phyloP scores from a whole-genome alignment of 768 basidiomycete genomes.

The Dentipellis sp. region DNA sequence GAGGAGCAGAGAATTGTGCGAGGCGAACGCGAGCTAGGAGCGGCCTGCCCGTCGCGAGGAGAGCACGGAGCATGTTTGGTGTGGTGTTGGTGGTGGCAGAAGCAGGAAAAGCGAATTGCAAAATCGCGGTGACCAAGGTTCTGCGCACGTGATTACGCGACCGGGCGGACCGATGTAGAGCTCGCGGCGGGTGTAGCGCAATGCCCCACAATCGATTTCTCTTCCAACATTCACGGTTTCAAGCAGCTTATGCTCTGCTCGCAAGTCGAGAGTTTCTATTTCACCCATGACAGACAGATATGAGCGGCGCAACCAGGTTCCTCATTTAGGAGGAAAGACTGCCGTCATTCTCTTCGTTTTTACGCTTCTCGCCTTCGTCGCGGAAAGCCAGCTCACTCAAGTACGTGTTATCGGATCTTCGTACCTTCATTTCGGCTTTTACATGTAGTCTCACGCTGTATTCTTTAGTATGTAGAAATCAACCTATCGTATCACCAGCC shows the following conservation, averaged over 20 bases:
- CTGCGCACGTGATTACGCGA: no score
- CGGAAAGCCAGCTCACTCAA: conserved; percentile 70
- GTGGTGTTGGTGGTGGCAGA: conserved; percentile 5
- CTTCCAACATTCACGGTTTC: no score
- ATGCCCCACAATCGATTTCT: no score
- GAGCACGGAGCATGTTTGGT: conserved; percentile 48
- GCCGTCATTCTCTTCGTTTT: conserved; percentile 48
- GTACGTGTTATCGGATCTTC: conserved; percentile 27
- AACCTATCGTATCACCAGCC: conserved; percentile 75
- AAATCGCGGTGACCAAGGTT: no score
- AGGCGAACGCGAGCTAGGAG: conserved; percentile 42
- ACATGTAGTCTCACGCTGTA: not conserved
- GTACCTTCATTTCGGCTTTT: not conserved
- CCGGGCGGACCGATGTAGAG: no score
- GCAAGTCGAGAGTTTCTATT: no score
- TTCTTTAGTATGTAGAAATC: conserved; percentile 71
- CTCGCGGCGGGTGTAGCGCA: no score
- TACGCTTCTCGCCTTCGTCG: conserved; percentile 63
- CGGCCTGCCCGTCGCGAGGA: conserved; percentile 55
- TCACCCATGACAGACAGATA: not conserved
- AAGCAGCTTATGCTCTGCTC: no score
- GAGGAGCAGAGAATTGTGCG: conserved; percentile 12
- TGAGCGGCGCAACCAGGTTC: not conserved
- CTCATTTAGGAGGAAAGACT: conserved; percentile 29
- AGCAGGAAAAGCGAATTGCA: no score